These are phyloP conservation scores for Tilletia caries DNA, from an alignment of 1,284 basidiomycete genomes.

Conservation along the genomic window DNA sequence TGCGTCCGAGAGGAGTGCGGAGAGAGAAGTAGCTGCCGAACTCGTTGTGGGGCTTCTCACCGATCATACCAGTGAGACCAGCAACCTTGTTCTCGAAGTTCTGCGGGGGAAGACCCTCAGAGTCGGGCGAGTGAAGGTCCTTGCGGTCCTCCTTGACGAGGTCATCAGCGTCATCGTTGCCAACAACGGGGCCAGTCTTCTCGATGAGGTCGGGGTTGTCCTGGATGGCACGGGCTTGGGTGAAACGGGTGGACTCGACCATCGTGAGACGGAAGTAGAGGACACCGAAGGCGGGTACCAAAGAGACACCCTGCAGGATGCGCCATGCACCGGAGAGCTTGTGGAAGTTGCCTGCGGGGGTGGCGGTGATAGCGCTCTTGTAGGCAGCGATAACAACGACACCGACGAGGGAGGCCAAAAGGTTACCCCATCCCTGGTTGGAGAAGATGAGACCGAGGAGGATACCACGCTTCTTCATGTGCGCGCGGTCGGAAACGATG, in stretches of 20 bases:
- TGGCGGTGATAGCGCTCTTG: constrained; percentile 57
- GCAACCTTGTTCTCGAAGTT: constrained; percentile 34
- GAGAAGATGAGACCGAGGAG: constrained; percentile 56
- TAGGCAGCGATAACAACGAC: constrained; percentile 68
- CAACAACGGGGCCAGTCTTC: constrained; percentile 53
- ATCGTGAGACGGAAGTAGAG: constrained; percentile 59
- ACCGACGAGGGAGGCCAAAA: constrained; percentile 64
- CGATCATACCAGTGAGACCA: constrained; percentile 36
- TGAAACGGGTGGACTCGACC: constrained; percentile 68
- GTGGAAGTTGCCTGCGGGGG: constrained; percentile 21
- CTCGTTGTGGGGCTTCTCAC: constrained; percentile 30
- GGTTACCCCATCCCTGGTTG: constrained; percentile 48
- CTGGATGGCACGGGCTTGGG: constrained; percentile 73
- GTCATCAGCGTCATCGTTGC: constrained; percentile 55
- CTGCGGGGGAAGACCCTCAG: constrained; percentile 24
- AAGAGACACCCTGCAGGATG: constrained; percentile 52
- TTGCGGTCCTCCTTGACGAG: constrained; percentile 23
- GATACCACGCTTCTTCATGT: constrained; percentile 43
- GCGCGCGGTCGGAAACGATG: constrained; percentile 44
- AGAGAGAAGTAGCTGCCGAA: constrained; percentile 43
- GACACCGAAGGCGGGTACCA: constrained; percentile 44
- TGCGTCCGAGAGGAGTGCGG: constrained; percentile 39
- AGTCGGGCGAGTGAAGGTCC: constrained; percentile 22
- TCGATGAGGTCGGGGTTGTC: constrained; percentile 67
- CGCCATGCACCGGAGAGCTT: constrained; percentile 49